Evolutionary conservation across 164 flowering plant genomes (phyloP).

Genomic region (Liquidambar formosana): DNA sequence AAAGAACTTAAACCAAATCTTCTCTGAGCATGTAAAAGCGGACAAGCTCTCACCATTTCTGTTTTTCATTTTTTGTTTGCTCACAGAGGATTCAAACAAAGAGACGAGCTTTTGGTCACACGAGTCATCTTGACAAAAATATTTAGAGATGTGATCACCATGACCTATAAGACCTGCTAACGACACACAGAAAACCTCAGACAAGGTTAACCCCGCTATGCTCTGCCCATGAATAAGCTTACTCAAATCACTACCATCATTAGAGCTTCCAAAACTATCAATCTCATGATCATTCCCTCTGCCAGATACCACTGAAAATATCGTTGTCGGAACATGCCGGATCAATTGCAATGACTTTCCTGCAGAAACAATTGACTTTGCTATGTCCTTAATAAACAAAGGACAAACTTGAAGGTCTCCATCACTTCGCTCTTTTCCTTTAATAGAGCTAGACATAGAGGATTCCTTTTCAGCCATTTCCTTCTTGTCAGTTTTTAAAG

Average conservation of each 20-base stretch:
- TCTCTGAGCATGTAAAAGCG: conserved; percentile 30
- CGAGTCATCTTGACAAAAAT: conserved; percentile 45
- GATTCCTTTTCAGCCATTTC: conserved; percentile 35
- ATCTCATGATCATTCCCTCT: conserved; percentile 19
- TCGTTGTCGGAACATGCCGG: conserved; percentile 46
- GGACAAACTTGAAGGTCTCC: conserved; percentile 58
- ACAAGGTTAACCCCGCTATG: conserved; percentile 62
- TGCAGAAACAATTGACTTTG: conserved; percentile 80
- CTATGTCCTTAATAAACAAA: conserved; percentile 71
- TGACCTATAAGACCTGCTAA: conserved; percentile 75
- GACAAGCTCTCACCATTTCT: conserved; percentile 22
- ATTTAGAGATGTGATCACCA: conserved; percentile 63
- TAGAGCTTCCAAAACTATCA: conserved; percentile 25
- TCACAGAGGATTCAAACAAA: conserved; percentile 19
- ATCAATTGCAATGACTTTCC: conserved; percentile 95
- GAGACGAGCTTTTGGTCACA: conserved; percentile 16
- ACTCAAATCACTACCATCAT: conserved; percentile 8
- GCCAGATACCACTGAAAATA: conserved; percentile 15
- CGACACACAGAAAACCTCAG: conserved; percentile 79
- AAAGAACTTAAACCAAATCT: conserved; percentile 60
- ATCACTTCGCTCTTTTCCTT: conserved; percentile 40
- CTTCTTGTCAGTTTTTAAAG: conserved; percentile 25
- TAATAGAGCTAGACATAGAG: conserved; percentile 25
- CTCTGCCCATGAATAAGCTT: conserved; percentile 20
- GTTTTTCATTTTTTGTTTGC: conserved; percentile 21